Evolutionary conservation across 257 asterid genomes (phyloP).

Genomic region (Solanum bulbocastanum): DNA sequence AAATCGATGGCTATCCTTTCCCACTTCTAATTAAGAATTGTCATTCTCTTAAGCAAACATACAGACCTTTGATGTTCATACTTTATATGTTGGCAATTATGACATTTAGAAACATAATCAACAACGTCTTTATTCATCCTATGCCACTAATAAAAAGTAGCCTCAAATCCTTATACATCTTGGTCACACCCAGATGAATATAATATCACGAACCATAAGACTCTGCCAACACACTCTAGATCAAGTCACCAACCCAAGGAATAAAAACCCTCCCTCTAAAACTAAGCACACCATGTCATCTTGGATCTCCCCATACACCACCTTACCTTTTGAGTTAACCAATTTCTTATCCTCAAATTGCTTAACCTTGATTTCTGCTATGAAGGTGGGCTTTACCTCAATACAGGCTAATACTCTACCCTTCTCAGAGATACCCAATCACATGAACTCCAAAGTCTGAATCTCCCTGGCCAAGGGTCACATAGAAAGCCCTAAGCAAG

Average conservation of each 20-base stretch:
- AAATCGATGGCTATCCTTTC: too few relatives aligned
- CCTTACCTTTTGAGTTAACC: not conserved
- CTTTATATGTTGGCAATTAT: too few relatives aligned
- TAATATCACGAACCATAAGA: too few relatives aligned
- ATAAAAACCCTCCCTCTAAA: not conserved
- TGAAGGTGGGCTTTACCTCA: not conserved
- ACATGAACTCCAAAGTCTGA: not conserved
- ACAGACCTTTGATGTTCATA: too few relatives aligned
- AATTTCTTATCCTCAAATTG: not conserved
- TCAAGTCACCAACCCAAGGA: not conserved
- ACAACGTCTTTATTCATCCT: not conserved
- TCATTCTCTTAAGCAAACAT: not conserved
- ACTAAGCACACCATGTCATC: not conserved
- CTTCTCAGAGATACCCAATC: not conserved
- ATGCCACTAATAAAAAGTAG: not conserved
- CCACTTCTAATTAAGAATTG: not conserved
- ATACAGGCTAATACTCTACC: not conserved
- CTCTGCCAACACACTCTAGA: not conserved
- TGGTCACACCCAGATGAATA: too few relatives aligned
- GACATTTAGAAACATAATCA: too few relatives aligned
- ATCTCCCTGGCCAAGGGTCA: not conserved
- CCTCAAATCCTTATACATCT: not conserved
- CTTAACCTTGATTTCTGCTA: not conserved
- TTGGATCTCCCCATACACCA: not conserved
- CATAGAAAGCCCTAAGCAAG: not conserved